Evolutionary conservation across 495 filamentous ascomycete species (phyloP).

Genomic region (Poronia punctata): DNA sequence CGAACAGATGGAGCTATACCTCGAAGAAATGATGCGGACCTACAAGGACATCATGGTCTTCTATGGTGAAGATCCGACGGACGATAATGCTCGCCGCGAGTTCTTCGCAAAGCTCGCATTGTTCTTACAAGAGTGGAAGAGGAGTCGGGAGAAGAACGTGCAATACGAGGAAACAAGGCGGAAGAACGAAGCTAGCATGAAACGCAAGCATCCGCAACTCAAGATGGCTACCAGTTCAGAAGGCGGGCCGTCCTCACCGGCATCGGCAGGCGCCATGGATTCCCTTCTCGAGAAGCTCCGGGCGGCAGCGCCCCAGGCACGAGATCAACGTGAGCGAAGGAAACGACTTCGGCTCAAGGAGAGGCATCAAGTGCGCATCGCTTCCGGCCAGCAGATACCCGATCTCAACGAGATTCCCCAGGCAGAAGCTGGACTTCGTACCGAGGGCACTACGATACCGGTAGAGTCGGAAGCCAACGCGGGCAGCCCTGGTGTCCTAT

Average conservation of each 20-base stretch:
- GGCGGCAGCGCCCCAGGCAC: constrained; percentile 81
- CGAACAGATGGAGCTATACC: constrained; percentile 88
- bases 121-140: constrained; percentile 94
- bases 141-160: constrained; percentile 87
- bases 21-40: constrained; percentile 84
- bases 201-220: constrained; percentile 70
- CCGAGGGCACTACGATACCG: constrained; percentile 11
- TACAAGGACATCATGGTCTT: constrained; percentile 96
- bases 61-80: constrained; percentile 87
- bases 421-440: constrained; percentile 29
- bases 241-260: constrained; percentile 55
- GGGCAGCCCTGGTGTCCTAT: constrained; percentile 29
- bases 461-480: constrained; percentile 30
- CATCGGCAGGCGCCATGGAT: constrained; percentile 88
- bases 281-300: constrained; percentile 91
- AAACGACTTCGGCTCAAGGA: constrained; percentile 83
- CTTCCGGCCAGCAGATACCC: constrained; percentile 77
- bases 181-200: constrained; percentile 82
- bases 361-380: constrained; percentile 84
- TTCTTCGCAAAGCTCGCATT: constrained; percentile 93
- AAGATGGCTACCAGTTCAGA: constrained; percentile 50
- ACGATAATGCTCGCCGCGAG: constrained; percentile 90
- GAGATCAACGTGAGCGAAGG: constrained; percentile 80
- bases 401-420: constrained; percentile 52
- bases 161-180: constrained; percentile 71